A percentile compares a stretch with the other conserved stretches of the same genome.
phyloP scores from a whole-genome alignment of 371 early-diverging fungal genomes.

The Mucor racemosus region DNA sequence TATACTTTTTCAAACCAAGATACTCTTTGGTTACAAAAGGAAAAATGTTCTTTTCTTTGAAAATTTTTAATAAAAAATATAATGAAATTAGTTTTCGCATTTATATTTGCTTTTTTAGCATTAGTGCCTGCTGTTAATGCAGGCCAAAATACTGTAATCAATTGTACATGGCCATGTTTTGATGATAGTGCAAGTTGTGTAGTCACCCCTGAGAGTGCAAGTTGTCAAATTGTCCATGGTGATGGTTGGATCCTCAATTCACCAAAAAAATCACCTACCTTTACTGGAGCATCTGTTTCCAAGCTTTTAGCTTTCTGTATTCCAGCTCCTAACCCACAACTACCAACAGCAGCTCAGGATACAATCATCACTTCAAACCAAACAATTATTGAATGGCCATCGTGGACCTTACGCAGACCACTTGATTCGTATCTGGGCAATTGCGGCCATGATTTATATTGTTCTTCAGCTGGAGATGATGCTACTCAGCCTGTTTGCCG shows the following conservation, averaged over 20 bases:
- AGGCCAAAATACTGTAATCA: not conserved
- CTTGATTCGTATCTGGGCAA: constrained; percentile 20
- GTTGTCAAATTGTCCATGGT: not conserved
- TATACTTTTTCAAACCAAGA: not conserved
- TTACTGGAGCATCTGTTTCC: constrained; percentile 13
- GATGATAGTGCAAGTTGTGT: constrained; percentile 1
- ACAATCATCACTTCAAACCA: constrained; percentile 1
- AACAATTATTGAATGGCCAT: constrained; percentile 20
- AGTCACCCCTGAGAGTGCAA: constrained; percentile 1
- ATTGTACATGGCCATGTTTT: constrained; percentile 27
- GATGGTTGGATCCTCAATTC: constrained; percentile 14
- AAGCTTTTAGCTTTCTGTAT: not conserved
- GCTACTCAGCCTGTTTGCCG: constrained; percentile 8
- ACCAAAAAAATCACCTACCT: constrained; percentile 11
- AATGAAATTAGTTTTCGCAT: not conserved
- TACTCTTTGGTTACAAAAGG: not conserved
- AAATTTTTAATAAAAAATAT: not conserved
- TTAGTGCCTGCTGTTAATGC: not conserved
- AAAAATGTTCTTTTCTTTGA: not conserved
- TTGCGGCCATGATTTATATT: constrained; percentile 19
- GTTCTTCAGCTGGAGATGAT: constrained; percentile 11
- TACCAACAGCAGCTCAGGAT: not conserved
- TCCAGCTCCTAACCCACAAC: constrained; percentile 13
- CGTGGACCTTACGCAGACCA: not conserved
- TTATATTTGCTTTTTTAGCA: not conserved